Base-by-base conservation (phyloP, 1,284 basidiomycete genomes). In the Trametes polyzona region DNA sequence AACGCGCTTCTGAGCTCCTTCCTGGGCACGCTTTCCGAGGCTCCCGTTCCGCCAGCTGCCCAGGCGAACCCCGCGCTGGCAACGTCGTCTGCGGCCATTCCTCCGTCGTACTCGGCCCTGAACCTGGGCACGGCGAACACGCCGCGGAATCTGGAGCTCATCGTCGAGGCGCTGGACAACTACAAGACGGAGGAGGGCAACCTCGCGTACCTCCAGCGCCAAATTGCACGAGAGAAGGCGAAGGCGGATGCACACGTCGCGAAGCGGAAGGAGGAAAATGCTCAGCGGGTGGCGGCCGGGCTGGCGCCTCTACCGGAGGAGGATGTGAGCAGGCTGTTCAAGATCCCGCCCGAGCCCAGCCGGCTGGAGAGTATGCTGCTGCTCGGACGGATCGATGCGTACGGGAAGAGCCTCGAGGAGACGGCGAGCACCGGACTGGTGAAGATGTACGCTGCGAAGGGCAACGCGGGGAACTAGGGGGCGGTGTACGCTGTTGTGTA, bases 111-210 rank as follows among this genome's bases (percentile, higher is more conserved):
- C 73, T 77, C 81, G 8, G 73, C 78, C 46, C 78, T 92, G 57
- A 80, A 90, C 72, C 78, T 87, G 61, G 81, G 88, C 61, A 83
- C 79, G 55, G 73, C 78, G 59, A 77, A 84, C 59, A 73, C 88
- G 67, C 78, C 86, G 52, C 81, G 81, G 69, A 88, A 88, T 72
- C 76, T 96, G 63, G 89, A 92, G 75, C 85, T 89, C 71, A 87
- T 96, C 42, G 85, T 93, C 62, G 92, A 96, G 68, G 85, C 88
- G 0, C 80, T 97, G 62, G 93, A 96, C 72, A 84, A 80, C 58
- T 93, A 95, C 79, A 87, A 88, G 65, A 92, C 92, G 56, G 95
- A 97, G 74, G 90, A 95, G 69, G 92, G 94, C 62, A 98, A 98
- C 73, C 84, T 98, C 56, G 95, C 92, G 47, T 99, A 96, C 81